Percentiles rank a stretch among this genome's conserved stretches.
Evolutionary conservation across 2,329 filamentous ascomycete species (phyloP).

Genomic region (Colletotrichum sp.): DNA sequence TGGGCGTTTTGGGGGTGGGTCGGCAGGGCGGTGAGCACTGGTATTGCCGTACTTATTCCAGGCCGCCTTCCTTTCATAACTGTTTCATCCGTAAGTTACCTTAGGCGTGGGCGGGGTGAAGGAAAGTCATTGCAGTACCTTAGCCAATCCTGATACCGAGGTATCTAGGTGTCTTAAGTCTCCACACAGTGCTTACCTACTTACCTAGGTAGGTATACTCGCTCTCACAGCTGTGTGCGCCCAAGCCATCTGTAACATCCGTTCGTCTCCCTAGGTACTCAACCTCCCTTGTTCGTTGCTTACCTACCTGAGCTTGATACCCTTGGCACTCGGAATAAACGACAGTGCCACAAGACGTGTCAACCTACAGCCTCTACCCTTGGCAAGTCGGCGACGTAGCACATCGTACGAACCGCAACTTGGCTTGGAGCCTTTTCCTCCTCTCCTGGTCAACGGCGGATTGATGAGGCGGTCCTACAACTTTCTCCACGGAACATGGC

Average conservation of each 20-base stretch:
- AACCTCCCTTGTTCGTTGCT: not conserved
- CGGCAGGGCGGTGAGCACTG: not conserved
- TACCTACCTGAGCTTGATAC: not conserved
- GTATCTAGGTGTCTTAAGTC: not conserved
- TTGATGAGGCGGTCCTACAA: not conserved
- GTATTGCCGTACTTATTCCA: not conserved
- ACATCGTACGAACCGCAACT: not conserved
- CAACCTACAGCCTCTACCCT: not conserved
- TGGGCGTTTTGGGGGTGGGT: not conserved
- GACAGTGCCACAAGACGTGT: not conserved
- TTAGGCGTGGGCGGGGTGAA: not conserved
- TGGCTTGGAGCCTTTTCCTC: not conserved
- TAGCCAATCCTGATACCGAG: no score
- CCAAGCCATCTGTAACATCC: not conserved
- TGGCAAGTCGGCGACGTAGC: not conserved
- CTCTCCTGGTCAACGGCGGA: not conserved
- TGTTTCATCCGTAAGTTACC: not conserved
- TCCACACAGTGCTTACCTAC: not conserved
- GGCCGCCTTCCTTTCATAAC: not conserved
- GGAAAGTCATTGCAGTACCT: no score
- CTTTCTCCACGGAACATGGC: not conserved
- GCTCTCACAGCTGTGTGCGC: not conserved
- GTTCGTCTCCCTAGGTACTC: not conserved
- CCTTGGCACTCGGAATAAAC: not conserved
- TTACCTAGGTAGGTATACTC: no score